phyloP scores from a whole-genome alignment of 192 early-diverging fungal species.

The Coemansia guatemalensis region DNA sequence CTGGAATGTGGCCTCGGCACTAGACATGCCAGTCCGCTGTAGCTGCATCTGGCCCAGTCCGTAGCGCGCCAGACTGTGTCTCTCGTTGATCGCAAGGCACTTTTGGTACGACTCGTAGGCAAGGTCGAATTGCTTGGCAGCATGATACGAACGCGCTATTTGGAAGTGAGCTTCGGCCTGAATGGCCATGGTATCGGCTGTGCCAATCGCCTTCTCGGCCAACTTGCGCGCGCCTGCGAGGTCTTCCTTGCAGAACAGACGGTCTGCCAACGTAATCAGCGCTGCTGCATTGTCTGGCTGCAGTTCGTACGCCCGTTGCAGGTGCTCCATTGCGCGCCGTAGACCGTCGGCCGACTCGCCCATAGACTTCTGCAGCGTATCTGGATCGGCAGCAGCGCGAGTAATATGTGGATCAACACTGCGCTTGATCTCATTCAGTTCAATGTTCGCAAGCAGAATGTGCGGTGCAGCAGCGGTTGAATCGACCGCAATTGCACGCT shows the following conservation, averaged over 20 bases:
- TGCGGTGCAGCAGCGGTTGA: constrained; percentile 71
- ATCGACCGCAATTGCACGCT: constrained; percentile 67
- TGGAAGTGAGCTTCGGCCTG: constrained; percentile 65
- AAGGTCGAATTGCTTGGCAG: constrained; percentile 63
- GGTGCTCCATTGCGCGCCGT: constrained; percentile 27
- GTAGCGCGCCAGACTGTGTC: constrained; percentile 62
- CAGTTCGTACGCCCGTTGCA: constrained; percentile 29
- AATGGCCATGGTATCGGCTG: constrained; percentile 55
- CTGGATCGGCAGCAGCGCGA: constrained; percentile 9
- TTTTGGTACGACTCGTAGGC: constrained; percentile 71
- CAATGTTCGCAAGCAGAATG: constrained; percentile 71
- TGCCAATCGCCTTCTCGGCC: constrained; percentile 44
- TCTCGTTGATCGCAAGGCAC: constrained; percentile 63
- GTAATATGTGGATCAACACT: constrained; percentile 21
- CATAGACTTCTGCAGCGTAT: not conserved
- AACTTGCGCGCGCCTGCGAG: constrained; percentile 44
- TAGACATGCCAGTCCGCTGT: constrained; percentile 43
- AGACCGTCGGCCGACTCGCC: constrained; percentile 1
- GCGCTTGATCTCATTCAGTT: constrained; percentile 73
- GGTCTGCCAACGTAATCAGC: constrained; percentile 58
- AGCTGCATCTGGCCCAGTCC: constrained; percentile 77
- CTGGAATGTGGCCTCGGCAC: constrained; percentile 57
- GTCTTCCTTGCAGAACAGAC: constrained; percentile 53
- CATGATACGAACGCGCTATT: constrained; percentile 58
- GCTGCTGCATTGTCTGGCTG: constrained; percentile 34